Base-by-base conservation (phyloP, 129 eudicot genomes). In the Heracleum sosnowskyi region DNA sequence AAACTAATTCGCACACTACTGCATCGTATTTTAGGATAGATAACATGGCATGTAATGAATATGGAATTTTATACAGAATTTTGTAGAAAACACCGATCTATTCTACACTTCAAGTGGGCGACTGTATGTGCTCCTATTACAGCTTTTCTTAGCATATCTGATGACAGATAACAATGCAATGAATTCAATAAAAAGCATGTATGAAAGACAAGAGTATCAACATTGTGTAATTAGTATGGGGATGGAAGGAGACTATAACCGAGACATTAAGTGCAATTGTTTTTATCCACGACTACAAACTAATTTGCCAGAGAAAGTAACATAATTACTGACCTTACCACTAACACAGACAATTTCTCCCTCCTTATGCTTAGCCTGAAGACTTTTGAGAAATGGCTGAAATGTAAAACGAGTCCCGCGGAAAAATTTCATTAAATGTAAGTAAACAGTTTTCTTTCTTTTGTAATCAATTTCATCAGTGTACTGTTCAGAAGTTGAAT, bases 311-410 rank as follows among this genome's bases (percentile, higher is more conserved):
- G 64, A 46, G 12, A 80, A 20, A 73, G 75, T n/a, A 51, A 75
- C 68, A 75, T 31, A 87, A 63, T 89, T 82, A 69, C 90, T 82
- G 83, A 95, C 98, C 98, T 95, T 95, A 77, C 98, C 98, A 83
- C 96, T 95, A 81, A 90, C 94, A 80, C 97, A 95, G 28, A 91
- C 96, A 75, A 85, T 77, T 76, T 95, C 97, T 76, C 96, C 98
- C 77, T 75, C 91, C 83, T 81, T 87, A 83, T 91, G 89, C 92
- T 91, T 95, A 70, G 77, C 87, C 82, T 88, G 81, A 62, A 95
- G 82, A 81, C 88, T 82, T 80, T 36, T 78, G 78, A 95, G 89
- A 83, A 95, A 95, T 74, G 88, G 89, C 45, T 72, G 79, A 78
- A 24, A 82, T 28, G 98, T 91, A 83, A 88, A 95, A 51, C 98